Base-by-base conservation (phyloP, 1,284 basidiomycete species). In the Exobasidium cylindrosporum region DNA sequence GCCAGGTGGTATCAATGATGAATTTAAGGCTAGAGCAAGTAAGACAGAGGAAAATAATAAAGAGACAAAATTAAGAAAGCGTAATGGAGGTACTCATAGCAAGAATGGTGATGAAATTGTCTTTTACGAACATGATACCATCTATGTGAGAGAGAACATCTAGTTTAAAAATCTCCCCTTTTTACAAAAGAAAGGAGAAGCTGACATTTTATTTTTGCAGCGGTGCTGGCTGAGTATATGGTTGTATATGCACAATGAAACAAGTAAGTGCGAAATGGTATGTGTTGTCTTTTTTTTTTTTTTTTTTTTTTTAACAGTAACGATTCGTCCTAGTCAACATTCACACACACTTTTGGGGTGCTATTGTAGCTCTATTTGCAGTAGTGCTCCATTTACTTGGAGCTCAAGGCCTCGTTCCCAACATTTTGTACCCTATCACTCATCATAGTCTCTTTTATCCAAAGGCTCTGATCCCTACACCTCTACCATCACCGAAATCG, bases 311-410 rank as follows among this genome's bases (percentile, higher is more conserved):
- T 5, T 7, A 44, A 50, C 24, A 4, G n/a, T 23, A 1, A 17
- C 49, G 31, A 14, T 4, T 21, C 23, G 29, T 28, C 55, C 21
- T 66, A 92, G 90, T 95, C 65, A 95, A 96, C 81, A 92, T 95
- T 57, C 91, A 93, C 80, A 89, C 85, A 57, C 92, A 95, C 76
- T 83, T 93, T 6, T 85, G 87, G 83, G 91, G 88, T 30, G 87
- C 88, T 17, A 74, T 87, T 11, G 74, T 90, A 57, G 92, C 92
- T 76, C 60, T 82, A 32, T 72, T 82, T 21, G 84, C 87, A 70
- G 82, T 61, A 85, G 30, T 52, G 5, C 61, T 72, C 43, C 75
- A 77, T 55, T 50, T 72, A 0, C 66, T 72, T 1, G 66, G 69
- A 43, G 64, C 72, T 54, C 44, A 68, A 21, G 50, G 56, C 7